A percentile compares a stretch with the other conserved stretches of the same genome.
Conservation (phyloP, 495 filamentous ascomycete genomes). For the Xylaria palmicola region DNA sequence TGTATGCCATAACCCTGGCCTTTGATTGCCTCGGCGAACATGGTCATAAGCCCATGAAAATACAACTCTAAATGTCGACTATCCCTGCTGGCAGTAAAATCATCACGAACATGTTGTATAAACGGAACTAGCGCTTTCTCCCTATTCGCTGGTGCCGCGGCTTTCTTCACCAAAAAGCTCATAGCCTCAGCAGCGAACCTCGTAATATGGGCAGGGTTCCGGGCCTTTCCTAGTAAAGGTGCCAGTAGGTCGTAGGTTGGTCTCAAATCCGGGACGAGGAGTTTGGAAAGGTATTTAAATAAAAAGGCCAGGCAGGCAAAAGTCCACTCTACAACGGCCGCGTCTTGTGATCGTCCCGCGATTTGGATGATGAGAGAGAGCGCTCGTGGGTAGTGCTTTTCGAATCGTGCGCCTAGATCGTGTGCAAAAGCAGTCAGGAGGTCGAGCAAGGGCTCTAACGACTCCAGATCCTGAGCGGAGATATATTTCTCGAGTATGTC, state of each 20-base stretch:
- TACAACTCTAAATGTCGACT: constrained; percentile 60
- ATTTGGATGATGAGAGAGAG: constrained; percentile 64
- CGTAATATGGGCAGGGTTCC: constrained; percentile 78
- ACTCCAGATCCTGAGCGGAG: constrained; percentile 67
- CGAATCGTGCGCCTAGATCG: constrained; percentile 85
- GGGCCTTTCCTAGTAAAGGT: constrained; percentile 79
- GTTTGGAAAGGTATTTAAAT: constrained; percentile 90
- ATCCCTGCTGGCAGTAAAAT: constrained; percentile 56
- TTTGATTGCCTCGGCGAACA: constrained; percentile 86
- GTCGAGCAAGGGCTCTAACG: constrained; percentile 80
- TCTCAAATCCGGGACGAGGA: constrained; percentile 80
- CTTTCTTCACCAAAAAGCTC: constrained; percentile 90
- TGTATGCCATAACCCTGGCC: constrained; percentile 76
- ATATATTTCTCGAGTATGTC: constrained; percentile 74
- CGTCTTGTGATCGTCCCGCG: constrained; percentile 48
- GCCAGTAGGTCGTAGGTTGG: constrained; percentile 80
- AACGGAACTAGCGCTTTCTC: constrained; percentile 70
- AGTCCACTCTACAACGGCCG: constrained; percentile 92
- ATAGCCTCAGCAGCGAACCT: constrained; percentile 92
- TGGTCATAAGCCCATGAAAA: constrained; percentile 81
- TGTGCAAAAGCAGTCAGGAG: constrained; percentile 87
- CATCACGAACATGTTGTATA: constrained; percentile 64
- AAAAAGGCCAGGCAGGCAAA: constrained; percentile 93
- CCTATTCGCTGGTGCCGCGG: constrained; percentile 69
- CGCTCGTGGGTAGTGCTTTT: constrained; percentile 74